Evolutionary conservation across 177 flowering plant genomes (phyloP), one percentile per base, ranked within the genome.

Genomic region (Tripterygium wilfordii): DNA sequence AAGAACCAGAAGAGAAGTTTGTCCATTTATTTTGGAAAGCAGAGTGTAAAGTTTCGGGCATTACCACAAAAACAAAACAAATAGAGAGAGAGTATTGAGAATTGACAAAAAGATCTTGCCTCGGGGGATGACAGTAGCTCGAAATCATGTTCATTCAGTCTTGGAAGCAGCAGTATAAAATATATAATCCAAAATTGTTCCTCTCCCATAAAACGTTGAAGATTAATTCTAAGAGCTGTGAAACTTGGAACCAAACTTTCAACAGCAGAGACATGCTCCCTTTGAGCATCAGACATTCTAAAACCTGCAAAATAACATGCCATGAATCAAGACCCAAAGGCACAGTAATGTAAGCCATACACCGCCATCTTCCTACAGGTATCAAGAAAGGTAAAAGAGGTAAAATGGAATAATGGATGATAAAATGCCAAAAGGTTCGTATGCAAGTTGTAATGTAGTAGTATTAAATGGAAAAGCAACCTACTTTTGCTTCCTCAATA

Each of bases 131-230:
- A 68, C 25, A 83, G 67, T 36, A 77, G 73, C 54, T 73, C 56
- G 4, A 45, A 28, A 38, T 73, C 79, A 25, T 69, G 56, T 47
- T 60, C 69, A 59, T 58, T 55, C 51, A 83, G 61, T 67, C 81
- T 65, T 24, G 85, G 84, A 37, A 75, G 70, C 75, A 79, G 49
- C 56, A 83, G 18, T 43, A 81, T 66, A 48, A 83, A 83, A 62
- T 83, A 83, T 48, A 81, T 69, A 70, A 72, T 67, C 92, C 92
- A 83, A 61, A 84, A 84, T 36, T 44, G 61, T 15, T 48, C 64
- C 25, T 69, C 75, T 18, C 65, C 66, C 69, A 79, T 65, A 49
- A 53, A 39, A 56, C 43, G 58, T 55, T 64, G 43, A 43, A 73
- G 71, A 31, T 54, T 50, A 42, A 26, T 38, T 58, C 67, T 77